Evolutionary conservation across 2,329 filamentous ascomycete genomes (phyloP), one percentile per base, ranked within the genome.

Genomic region (Magnaporthiopsis rhizophila): DNA sequence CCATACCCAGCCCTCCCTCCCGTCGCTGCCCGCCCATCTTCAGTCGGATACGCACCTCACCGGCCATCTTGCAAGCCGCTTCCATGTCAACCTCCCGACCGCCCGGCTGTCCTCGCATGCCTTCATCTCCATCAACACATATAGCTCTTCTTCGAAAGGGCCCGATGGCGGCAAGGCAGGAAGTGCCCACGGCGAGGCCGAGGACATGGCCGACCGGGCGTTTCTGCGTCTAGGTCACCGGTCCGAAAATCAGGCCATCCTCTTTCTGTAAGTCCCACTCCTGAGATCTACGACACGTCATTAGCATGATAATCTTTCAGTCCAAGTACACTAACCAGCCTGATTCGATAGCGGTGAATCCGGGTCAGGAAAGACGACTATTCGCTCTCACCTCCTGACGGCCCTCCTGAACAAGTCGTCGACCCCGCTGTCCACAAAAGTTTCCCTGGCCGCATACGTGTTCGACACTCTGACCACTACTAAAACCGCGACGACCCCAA

Each of bases 401-500:
- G 86, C 93, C 1, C 83, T 99, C 63, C 85, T 99, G 36, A 89
- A 89, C 71, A 96, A 93, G 75, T 95, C 93, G 2, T 92, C 92
- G 0, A 98, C 95, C 15, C 95, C 95, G 0, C 80, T 99, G 3
- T 98, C 94, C 1, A 91, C 89, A 69, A 99, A 97, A 76, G 83
- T 97, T 26, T 97, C 94, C 3, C 89, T 96, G 62, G 94, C 94
- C 28, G 89, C 94, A 58, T 99, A 97, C 74, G 86, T 98, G 66
- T 99, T 99, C 74, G 95, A 99, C 74, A 90, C 92, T 2, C 84
- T 99, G 66, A 99, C 95, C 6, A 98, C 95, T 1, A 99, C 95
- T 32, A 99, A 99, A 79, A 96, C 94, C 1, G 88, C 93, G 45
- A 98, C 94, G 1, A 98, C 94, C 0, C 93, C 93, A 1, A 97